Conservation (phyloP, 2,329 filamentous ascomycete species). For the Hymenoscyphus occultus region DNA sequence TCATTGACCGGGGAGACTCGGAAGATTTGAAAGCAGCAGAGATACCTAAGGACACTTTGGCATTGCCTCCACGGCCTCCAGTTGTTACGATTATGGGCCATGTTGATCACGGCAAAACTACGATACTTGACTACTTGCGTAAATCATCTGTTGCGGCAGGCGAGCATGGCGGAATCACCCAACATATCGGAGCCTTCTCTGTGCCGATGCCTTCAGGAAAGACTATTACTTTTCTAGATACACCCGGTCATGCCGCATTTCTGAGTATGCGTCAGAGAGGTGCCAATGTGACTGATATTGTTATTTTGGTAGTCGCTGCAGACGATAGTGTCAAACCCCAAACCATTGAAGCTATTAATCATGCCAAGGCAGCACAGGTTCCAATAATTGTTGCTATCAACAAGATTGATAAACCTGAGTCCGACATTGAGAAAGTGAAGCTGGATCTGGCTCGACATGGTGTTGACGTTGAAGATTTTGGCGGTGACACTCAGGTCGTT, state of each 20-base stretch:
- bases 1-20: constrained; percentile 62
- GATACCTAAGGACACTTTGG: constrained; percentile 62
- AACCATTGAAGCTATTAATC: constrained; percentile 92
- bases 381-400: constrained; percentile 98
- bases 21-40: constrained; percentile 72
- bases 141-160: constrained; percentile 88
- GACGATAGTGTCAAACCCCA: constrained; percentile 98
- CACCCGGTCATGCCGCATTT: constrained; percentile 93
- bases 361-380: constrained; percentile 81
- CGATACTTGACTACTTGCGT: constrained; percentile 86
- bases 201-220: constrained; percentile 84
- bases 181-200: constrained; percentile 97
- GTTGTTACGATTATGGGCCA: constrained; percentile 99
- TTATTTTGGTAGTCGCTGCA: constrained; percentile 90
- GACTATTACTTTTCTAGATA: constrained; percentile 93
- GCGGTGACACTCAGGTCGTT: constrained; percentile 90
- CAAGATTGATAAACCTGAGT: constrained; percentile 88
- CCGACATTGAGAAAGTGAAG: constrained; percentile 80
- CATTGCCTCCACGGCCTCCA: constrained; percentile 73
- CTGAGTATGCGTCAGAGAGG: constrained; percentile 93
- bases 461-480: constrained; percentile 90
- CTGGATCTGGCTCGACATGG: constrained; percentile 78
- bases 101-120: constrained; percentile 98
- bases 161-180: constrained; percentile 95
- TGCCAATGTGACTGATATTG: constrained; percentile 94